phyloP scores from a whole-genome alignment of 2,329 filamentous ascomycete species.

The Alternaria arbusti region DNA sequence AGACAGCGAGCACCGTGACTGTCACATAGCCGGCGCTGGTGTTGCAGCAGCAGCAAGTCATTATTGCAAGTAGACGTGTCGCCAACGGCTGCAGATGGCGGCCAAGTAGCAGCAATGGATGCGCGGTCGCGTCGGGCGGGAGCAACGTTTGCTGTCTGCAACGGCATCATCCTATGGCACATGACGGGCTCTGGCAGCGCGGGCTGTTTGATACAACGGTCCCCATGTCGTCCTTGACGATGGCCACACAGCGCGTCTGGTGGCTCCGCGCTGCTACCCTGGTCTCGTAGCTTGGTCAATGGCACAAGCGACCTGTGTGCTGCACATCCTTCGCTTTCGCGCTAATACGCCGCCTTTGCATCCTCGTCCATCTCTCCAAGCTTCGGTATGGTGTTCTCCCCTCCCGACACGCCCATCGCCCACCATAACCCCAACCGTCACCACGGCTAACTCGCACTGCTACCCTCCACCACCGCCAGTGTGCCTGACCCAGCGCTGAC shows the following conservation, averaged over 20 bases:
- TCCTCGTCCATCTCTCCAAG: slow-evolving; percentile 1
- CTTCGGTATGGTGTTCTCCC: not conserved
- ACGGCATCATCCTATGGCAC: slow-evolving; percentile 18
- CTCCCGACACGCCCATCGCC: not conserved
- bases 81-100: not conserved
- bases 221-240: slow-evolving; percentile 16
- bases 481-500: slow-evolving; percentile 13
- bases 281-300: slow-evolving; percentile 27
- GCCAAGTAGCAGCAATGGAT: not conserved
- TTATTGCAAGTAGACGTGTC: slow-evolving; percentile 1
- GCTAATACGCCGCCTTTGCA: slow-evolving; percentile 19
- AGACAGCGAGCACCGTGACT: slow-evolving; percentile 15
- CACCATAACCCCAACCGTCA: not conserved
- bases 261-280: slow-evolving; percentile 19
- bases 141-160: slow-evolving; percentile 32
- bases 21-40: not conserved
- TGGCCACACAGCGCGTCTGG: slow-evolving; percentile 29
- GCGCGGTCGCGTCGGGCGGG: slow-evolving; percentile 13
- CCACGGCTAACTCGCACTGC: not conserved
- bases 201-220: slow-evolving; percentile 21
- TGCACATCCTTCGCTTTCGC: slow-evolving; percentile 25
- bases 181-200: slow-evolving; percentile 5
- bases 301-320: slow-evolving; percentile 34
- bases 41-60: slow-evolving; percentile 5
- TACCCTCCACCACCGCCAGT: not conserved